These are phyloP conservation scores for Trichophyton mentagrophytes DNA, from an alignment of 2,329 filamentous ascomycete species.

Conservation along the genomic window DNA sequence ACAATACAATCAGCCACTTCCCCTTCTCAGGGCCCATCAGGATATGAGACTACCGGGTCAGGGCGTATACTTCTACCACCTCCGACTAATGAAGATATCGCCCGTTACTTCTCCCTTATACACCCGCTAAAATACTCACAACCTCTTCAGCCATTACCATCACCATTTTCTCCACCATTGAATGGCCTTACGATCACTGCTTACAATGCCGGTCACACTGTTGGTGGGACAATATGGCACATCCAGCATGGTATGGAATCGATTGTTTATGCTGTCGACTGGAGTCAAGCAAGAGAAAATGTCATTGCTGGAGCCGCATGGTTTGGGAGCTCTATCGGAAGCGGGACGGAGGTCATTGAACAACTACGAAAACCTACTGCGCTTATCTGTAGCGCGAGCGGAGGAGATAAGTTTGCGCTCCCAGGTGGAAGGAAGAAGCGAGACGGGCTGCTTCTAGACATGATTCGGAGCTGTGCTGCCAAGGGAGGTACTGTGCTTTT, in stretches of 20 bases:
- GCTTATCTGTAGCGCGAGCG: conserved; percentile 78
- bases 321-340: conserved; percentile 68
- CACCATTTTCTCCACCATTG: conserved; percentile 75
- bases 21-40: conserved; percentile 20
- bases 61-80: conserved; percentile 47
- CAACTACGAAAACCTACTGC: conserved; percentile 87
- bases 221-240: conserved; percentile 97
- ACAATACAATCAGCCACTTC: conserved; percentile 18
- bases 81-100: conserved; percentile 78
- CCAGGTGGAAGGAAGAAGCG: conserved; percentile 63
- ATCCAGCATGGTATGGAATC: conserved; percentile 94
- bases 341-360: conserved; percentile 83
- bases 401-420: conserved; percentile 57
- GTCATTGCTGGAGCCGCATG: conserved; percentile 87
- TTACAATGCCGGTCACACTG: conserved; percentile 89
- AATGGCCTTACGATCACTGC: conserved; percentile 90
- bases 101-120: conserved; percentile 78
- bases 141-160: conserved; percentile 77
- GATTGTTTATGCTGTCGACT: conserved; percentile 93
- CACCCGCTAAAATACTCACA: conserved; percentile 94
- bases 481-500: conserved; percentile 85
- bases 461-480: conserved; percentile 63
- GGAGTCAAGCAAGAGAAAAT: conserved; percentile 96
- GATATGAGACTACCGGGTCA: conserved; percentile 16
- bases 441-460: conserved; percentile 72